Base-by-base conservation (phyloP, 306 rosid genomes). In the Mucuna pruriens region DNA sequence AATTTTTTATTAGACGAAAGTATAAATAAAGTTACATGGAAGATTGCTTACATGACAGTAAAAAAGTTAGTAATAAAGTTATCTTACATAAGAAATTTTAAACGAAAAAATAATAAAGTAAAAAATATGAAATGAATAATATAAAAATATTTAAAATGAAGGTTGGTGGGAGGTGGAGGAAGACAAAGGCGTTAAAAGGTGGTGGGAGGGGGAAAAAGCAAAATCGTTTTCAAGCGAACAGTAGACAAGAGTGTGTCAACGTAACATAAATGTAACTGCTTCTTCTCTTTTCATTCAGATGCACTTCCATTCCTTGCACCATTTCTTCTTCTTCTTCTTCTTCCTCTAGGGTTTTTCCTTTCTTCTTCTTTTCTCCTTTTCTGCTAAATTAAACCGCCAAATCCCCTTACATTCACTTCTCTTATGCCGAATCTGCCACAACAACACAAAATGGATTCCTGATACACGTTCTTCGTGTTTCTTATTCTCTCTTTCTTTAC, bases 321-420 rank as follows among this genome's bases (percentile, higher is more conserved):
- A 29, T 3, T 3, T 1, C 31, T 1, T 29, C 31, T 89, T 81
- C 16, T n/a, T n/a, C n/a, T 7, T 34, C 16, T 85, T 87, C 93
- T 75, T 78, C 84, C 83, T 71, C 97, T 69, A 80, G 85, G 93
- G 97, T 93, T 74, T 12, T 44, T 75, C 52, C 5, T 45, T 31
- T 80, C 40, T 78, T 38, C 48, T 36, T 4, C 25, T 2, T 12
- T 3, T 49, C 11, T 33, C 33, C n/a, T 81, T 75, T 67, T 61
- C 0, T 15, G 17, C 19, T 25, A 16, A 12, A 22, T 70, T 13
- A 5, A 26, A 13, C 8, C 60, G 40, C 31, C n/a, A n/a, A n/a
- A n/a, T n/a, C 2, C 31, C 3, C 31, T 29, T 29, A n/a, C n/a
- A n/a, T n/a, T 29, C 31, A 29, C 3, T 3, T 29, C 31, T 29